Conservation (phyloP, 352 stramenopile species). For the Globisporangium sylvaticum region DNA sequence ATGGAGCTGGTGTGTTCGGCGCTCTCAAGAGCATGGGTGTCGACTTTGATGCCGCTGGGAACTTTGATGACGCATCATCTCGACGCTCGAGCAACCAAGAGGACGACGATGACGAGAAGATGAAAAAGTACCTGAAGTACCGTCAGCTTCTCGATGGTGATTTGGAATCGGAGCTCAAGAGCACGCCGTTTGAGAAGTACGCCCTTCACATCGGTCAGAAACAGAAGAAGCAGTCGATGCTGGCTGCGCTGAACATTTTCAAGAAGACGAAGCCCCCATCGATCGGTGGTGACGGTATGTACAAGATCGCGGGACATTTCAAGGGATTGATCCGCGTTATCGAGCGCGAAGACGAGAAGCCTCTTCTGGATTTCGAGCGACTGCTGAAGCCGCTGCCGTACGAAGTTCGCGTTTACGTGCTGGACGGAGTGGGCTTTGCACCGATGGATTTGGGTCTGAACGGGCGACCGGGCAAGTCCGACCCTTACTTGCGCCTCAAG, state of each 20-base stretch:
- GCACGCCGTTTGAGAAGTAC: slow-evolving; percentile 89
- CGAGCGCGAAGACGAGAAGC: slow-evolving; percentile 74
- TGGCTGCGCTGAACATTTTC: slow-evolving; percentile 66
- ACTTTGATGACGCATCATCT: slow-evolving; percentile 53
- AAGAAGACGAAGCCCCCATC: slow-evolving; percentile 48
- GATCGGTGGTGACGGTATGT: slow-evolving; percentile 47
- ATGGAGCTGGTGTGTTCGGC: slow-evolving; percentile 81
- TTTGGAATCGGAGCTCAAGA: slow-evolving; percentile 74
- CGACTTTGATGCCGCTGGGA: slow-evolving; percentile 62
- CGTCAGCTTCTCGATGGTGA: slow-evolving; percentile 63
- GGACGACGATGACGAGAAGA: slow-evolving; percentile 61
- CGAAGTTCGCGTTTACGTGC: slow-evolving; percentile 84
- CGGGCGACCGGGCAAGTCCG: slow-evolving; percentile 77
- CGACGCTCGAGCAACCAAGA: slow-evolving; percentile 42
- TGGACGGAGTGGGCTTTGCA: slow-evolving; percentile 81
- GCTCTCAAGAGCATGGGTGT: slow-evolving; percentile 84
- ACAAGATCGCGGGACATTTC: slow-evolving; percentile 85
- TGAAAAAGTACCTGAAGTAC: slow-evolving; percentile 77
- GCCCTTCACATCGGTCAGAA: slow-evolving; percentile 77
- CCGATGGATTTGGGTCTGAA: slow-evolving; percentile 87
- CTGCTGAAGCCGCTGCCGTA: slow-evolving; percentile 74
- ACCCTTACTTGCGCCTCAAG: slow-evolving; percentile 84
- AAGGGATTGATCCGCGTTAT: slow-evolving; percentile 91
- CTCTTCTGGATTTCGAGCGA: slow-evolving; percentile 62
- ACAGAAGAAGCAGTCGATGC: slow-evolving; percentile 60